A percentile compares a stretch with the other conserved stretches of the same genome.
phyloP scores from a whole-genome alignment of 1,284 basidiomycete species.

The Cryptococcus neoformans region DNA sequence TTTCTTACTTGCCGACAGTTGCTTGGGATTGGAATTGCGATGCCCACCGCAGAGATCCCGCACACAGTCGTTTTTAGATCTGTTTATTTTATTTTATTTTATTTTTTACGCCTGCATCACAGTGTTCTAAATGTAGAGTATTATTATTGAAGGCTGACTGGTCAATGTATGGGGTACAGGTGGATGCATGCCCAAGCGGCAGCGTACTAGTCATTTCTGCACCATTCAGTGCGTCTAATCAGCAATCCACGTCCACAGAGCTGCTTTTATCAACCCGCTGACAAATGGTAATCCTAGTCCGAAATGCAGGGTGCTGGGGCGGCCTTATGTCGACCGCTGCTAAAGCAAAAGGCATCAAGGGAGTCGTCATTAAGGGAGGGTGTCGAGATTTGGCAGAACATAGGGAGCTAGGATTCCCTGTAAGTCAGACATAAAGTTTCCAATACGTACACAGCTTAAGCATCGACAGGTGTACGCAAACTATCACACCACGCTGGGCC shows the following conservation, averaged over 20 bases:
- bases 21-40: not conserved
- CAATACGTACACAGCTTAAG: not conserved
- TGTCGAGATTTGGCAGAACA: conserved; percentile 52
- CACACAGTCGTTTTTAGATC: not conserved
- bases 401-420: conserved; percentile 44
- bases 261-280: not conserved
- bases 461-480: conserved; percentile 30
- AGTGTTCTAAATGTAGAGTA: not conserved
- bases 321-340: conserved; percentile 53
- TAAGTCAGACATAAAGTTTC: conserved; percentile 10
- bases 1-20: not conserved
- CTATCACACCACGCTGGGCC: conserved; percentile 59
- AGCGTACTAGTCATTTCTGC: conserved; percentile 73
- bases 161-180: conserved; percentile 11
- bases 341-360: conserved; percentile 43
- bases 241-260: not conserved
- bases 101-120: no score
- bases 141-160: not conserved
- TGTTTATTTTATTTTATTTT: not conserved
- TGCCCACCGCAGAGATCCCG: not conserved
- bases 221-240: conserved; percentile 60
- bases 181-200: conserved; percentile 69
- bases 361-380: conserved; percentile 51
- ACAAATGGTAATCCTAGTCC: conserved; percentile 1
- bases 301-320: conserved; percentile 40